Evolutionary conservation across 1,284 basidiomycete genomes (phyloP), one percentile per base, ranked within the genome.

Genomic region (Cystobasidium slooffiae): DNA sequence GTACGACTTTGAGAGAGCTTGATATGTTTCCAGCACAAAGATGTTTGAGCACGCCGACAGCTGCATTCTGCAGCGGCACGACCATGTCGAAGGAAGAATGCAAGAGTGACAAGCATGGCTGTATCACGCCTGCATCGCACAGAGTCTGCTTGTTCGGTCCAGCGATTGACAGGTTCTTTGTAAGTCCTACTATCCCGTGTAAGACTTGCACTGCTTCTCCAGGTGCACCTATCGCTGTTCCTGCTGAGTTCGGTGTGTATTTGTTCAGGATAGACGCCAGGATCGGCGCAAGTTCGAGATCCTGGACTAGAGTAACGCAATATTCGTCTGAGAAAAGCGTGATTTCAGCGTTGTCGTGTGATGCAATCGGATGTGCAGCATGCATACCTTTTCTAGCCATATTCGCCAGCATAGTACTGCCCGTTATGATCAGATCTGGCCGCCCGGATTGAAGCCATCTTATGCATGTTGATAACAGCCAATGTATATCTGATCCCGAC

Each of bases 31-130:
- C 87, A 75, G 87, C 88, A 81, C 91, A 93, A 72, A 98, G 85
- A 80, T 97, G 91, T 83, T 97, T 97, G 41, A 91, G 87, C 18
- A 94, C 86, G 0, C 92, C 93, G 55, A 97, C 91, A 0, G 92
- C 92, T 61, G 89, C 90, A 37, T 94, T 86, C 82, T 98, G 96
- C 0, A 98, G 88, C 12, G 91, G 87, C 70, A 92, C 90, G 12
- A 90, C 88, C 84, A 93, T 88, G 81, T 95, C 92, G 7, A 86
- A 84, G 75, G 87, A 86, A 65, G 88, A 86, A 39, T 86, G 84
- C 1, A 88, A 87, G 75, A 90, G 90, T n/a, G 83, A 82, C 8
- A 87, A 84, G 22, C 94, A 85, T 22, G 84, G 83, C 59, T 87
- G 85, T 22, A 94, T 83, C 41, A 94, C 84, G 20, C 86, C 86